Percentiles rank a stretch among this genome's conserved stretches.
Evolutionary conservation across 1,139 yeast species (phyloP).

Genomic region (Protomyces inouyei): DNA sequence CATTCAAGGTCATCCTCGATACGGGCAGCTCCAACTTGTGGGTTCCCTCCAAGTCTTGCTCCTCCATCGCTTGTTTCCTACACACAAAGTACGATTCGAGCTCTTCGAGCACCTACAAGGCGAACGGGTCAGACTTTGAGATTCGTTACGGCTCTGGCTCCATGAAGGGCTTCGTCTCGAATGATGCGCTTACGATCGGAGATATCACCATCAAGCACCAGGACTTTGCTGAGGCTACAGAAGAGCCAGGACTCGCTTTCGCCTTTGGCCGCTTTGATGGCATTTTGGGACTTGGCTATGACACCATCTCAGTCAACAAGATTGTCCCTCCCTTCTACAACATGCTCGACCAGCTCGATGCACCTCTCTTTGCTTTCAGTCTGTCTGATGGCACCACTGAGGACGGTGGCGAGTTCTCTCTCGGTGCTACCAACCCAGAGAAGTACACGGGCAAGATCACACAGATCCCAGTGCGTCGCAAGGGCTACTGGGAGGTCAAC

Average conservation of each 20-base stretch:
- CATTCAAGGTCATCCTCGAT: conserved; percentile 77
- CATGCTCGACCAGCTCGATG: conserved; percentile 74
- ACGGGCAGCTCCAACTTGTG: conserved; percentile 96
- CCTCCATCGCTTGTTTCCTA: conserved; percentile 89
- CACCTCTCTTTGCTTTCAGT: conserved; percentile 80
- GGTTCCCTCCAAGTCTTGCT: conserved; percentile 87
- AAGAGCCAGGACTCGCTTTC: conserved; percentile 95
- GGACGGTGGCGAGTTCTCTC: conserved; percentile 82
- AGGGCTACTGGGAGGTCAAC: conserved; percentile 98
- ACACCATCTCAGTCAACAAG: conserved; percentile 78
- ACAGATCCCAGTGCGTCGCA: conserved; percentile 96
- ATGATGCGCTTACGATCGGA: conserved; percentile 74
- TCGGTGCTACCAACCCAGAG: conserved; percentile 83
- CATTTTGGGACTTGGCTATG: conserved; percentile 88
- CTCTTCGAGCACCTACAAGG: conserved; percentile 69
- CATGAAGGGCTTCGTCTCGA: conserved; percentile 83
- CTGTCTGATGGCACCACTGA: conserved; percentile 69
- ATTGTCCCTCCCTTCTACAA: conserved; percentile 91
- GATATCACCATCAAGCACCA: conserved; percentile 79
- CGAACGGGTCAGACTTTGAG: conserved; percentile 77
- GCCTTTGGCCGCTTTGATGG: conserved; percentile 99
- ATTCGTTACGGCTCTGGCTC: conserved; percentile 92
- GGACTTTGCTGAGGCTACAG: conserved; percentile 94
- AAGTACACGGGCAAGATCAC: conserved; percentile 76
- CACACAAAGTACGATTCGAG: conserved; percentile 86